Evolutionary conservation across 331 rosid genomes (phyloP), one percentile per base, ranked within the genome.

Genomic region (Cydonia oblonga): DNA sequence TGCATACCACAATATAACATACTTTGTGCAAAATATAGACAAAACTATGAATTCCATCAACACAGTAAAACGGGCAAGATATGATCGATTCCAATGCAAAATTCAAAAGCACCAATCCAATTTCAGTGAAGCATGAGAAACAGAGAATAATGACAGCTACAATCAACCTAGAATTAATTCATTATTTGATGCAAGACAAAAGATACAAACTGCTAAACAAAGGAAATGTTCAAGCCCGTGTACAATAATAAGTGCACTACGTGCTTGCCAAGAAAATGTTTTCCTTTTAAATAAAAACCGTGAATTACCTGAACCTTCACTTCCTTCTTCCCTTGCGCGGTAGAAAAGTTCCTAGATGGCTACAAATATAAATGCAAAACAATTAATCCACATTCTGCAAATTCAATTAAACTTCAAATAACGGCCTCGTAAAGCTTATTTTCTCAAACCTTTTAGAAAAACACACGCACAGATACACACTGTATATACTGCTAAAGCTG

Each of bases 321-420:
- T 32, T 88, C 92, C 85, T 65, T 87, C 70, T 73, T 51, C 76
- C 74, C 96, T 3, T 97, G 57, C 11, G 84, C 44, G 3, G 83
- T 76, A 28, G 97, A 82, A 62, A 75, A 91, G 44, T 76, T 81
- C 80, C 86, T 89, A 13, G 88, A 80, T 54, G 83, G 76, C 97
- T 93, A 88, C 83, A 86, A 64, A 23, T 66, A 83, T 32, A 78
- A 72, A 81, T 33, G 70, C 28, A 23, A 20, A 79, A 70, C 29
- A 44, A 16, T 66, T 69, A 74, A 52, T 56, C 80, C 66, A n/a
- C 38, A 66, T 33, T 62, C 57, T 46, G n/a, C 69, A 24, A 49
- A 79, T 22, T 61, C 11, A 35, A 78, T 33, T 32, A 49, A 8
- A 62, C 29, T 58, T 73, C 7, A 38, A 18, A 26, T 16, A 35